Base-by-base conservation (phyloP, 805 yeast genomes). In the Lachancea kluyveri region DNA sequence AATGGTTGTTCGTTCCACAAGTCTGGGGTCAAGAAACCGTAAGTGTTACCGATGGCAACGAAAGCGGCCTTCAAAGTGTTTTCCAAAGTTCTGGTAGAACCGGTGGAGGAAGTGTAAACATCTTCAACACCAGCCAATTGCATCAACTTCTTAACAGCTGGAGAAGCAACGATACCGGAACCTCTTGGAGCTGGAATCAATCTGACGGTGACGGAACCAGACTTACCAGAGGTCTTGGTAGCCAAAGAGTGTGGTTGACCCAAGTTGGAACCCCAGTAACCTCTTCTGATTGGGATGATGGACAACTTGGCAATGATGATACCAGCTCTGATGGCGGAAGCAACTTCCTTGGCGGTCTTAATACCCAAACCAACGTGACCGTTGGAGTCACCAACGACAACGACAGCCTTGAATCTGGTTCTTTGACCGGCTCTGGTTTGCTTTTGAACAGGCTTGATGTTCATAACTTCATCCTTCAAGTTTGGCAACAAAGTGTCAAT, bases 401-500 rank as follows among this genome's bases (percentile, higher is more conserved):
- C 97, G 64, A 92, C 95, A 71, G 97, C 98, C 92, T 94, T 94
- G 82, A 92, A 88, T 80, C 98, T 87, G 74, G 97, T 92, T 81
- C 98, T 90, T 80, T 92, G 98, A 87, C 98, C 98, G 63, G 98
- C 98, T 75, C 95, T 80, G 79, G 98, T 92, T 77, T 92, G 98
- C 82, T 92, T 92, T 77, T 92, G 98, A 59, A 92, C 98, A 56
- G 98, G 94, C 77, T 90, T 81, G 77, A 92, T 92, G 86, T 90
- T 90, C 98, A 92, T 92, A 65, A 92, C 96, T 76, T 90, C 95
- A 69, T 92, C 98, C 73, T 82, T 79, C 67, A 92, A 81, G 64
- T 73, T 80, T 67, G 98, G 98, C 62, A 92, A 77, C 69, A 92
- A 77, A 64, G 78, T 79, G 77, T 92, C 98, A 62, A 92, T 83